Conservation (phyloP, 2,329 filamentous ascomycete species). For the Neocatenulostroma microsporum region DNA sequence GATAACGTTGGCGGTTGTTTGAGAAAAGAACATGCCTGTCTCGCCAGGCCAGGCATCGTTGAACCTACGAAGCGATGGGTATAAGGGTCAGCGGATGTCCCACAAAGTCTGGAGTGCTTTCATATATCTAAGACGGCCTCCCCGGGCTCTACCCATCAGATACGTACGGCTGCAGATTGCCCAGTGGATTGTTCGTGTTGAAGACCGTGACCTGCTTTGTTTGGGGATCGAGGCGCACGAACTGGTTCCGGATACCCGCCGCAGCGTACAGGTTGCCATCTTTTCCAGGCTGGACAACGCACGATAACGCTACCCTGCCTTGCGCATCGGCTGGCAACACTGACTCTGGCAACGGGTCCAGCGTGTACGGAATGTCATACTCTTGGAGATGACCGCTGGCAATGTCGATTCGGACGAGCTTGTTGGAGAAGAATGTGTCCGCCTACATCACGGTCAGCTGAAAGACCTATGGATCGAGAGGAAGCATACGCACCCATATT, state of each 20-base stretch:
- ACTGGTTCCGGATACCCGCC: constrained; percentile 16
- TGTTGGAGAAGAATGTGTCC: constrained; percentile 20
- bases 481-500: too few relatives aligned
- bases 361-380: constrained; percentile 18
- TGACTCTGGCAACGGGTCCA: constrained; percentile 11
- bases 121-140: too few relatives aligned
- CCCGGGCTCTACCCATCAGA: too few relatives aligned
- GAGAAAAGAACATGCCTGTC: constrained; percentile 18
- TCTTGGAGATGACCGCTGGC: constrained; percentile 11
- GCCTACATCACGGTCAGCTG: constrained; percentile 7
- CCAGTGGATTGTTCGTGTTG: constrained; percentile 14
- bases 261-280: constrained; percentile 18
- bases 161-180: constrained; percentile 17
- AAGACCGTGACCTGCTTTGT: constrained; percentile 13
- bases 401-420: constrained; percentile 17
- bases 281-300: constrained; percentile 17
- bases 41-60: constrained; percentile 19
- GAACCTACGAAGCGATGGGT: too few relatives aligned
- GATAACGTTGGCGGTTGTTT: constrained; percentile 17
- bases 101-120: too few relatives aligned
- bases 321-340: too few relatives aligned
- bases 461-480: too few relatives aligned
- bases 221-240: constrained; percentile 13
- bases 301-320: constrained; percentile 14
- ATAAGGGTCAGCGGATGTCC: too few relatives aligned